Conservation (phyloP, 495 filamentous ascomycete species). For the Ramalina peruviana region DNA sequence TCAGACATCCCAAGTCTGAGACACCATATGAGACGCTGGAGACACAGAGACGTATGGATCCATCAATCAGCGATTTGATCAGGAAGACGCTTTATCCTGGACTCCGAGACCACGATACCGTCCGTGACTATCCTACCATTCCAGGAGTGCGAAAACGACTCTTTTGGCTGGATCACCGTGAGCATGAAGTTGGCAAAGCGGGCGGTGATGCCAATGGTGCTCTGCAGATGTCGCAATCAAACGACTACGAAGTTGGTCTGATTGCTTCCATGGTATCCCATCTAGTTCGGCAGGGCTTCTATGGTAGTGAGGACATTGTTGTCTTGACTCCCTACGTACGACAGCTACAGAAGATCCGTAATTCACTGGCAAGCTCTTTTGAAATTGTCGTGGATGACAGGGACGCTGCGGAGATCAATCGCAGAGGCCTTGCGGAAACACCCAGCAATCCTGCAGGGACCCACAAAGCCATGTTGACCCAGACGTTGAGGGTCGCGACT, state of each 20-base stretch:
- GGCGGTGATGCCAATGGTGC: conserved; percentile 12
- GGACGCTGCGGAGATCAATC: conserved; percentile 48
- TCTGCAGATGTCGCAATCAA: conserved; percentile 42
- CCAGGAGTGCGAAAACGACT: conserved; percentile 48
- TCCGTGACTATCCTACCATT: conserved; percentile 43
- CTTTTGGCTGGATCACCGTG: conserved; percentile 61
- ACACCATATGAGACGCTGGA: conserved; percentile 45
- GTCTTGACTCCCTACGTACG: conserved; percentile 59
- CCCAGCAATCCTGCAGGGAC: conserved; percentile 1
- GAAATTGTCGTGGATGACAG: conserved; percentile 53
- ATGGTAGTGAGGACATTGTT: conserved; percentile 49
- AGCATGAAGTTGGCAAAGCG: conserved; percentile 33
- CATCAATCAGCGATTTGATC: conserved; percentile 45
- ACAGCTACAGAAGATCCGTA: conserved; percentile 33
- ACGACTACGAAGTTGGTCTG: conserved; percentile 54
- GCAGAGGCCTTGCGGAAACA: conserved; percentile 26
- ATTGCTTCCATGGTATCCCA: conserved; percentile 46
- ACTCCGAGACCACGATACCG: conserved; percentile 41
- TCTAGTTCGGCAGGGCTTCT: conserved; percentile 48
- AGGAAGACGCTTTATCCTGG: conserved; percentile 49
- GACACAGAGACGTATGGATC: conserved; percentile 70
- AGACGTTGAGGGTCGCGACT: conserved; percentile 47
- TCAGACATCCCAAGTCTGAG: conserved; percentile 23
- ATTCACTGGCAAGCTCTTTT: conserved; percentile 10
- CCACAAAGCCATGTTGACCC: conserved; percentile 26